These are phyloP conservation scores for Cercospora sp. DNA, from an alignment of 2,329 filamentous ascomycete species.

Conservation along the genomic window DNA sequence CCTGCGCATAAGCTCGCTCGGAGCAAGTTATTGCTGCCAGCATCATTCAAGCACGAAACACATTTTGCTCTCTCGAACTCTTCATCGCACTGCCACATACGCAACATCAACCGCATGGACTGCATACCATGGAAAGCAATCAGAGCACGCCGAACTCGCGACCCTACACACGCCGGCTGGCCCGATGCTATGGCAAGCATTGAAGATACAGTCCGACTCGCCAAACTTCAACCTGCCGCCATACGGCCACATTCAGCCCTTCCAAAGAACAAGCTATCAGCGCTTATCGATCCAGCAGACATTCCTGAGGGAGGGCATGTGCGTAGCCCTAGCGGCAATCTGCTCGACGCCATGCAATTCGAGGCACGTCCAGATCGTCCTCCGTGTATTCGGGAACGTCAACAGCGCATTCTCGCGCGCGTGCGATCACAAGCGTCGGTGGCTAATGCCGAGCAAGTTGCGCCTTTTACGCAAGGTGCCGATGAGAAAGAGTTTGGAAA, in stretches of 20 bases:
- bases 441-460: neutral
- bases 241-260: constrained; percentile 9
- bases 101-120: constrained; percentile 16
- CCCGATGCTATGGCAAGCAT: neutral
- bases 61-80: neutral
- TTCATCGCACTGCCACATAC: neutral
- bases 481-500: neutral
- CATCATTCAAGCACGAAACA: neutral
- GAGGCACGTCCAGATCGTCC: constrained; percentile 35
- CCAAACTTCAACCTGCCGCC: constrained; percentile 15
- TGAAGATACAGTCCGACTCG: neutral
- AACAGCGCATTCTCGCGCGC: constrained; percentile 35
- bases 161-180: neutral
- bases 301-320: constrained; percentile 29
- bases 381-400: constrained; percentile 40
- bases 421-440: neutral
- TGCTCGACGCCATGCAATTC: constrained; percentile 32
- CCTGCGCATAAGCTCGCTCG: neutral
- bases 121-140: constrained; percentile 20
- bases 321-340: constrained; percentile 37
- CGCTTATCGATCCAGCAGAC: constrained; percentile 34
- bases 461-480: neutral
- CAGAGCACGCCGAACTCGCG: neutral
- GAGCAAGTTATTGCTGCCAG: neutral
- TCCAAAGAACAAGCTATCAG: constrained; percentile 29